A percentile compares a stretch with the other conserved stretches of the same genome.
Conservation (phyloP, 495 filamentous ascomycete species). For the Baudoinia panamericana region DNA sequence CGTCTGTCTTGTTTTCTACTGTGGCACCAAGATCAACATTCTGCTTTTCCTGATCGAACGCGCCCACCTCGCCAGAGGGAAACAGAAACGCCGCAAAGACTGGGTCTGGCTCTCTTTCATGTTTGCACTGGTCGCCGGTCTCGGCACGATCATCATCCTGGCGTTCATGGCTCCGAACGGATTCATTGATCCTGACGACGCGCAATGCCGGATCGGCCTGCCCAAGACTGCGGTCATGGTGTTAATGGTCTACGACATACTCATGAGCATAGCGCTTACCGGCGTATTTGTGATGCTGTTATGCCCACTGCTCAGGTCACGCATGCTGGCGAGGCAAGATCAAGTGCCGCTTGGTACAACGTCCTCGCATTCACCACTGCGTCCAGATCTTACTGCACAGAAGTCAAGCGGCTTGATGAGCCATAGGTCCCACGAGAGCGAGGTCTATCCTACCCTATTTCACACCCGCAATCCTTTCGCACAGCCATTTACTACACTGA, state of each 20-base stretch:
- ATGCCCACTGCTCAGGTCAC: too few species aligned
- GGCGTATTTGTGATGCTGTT: slow-evolving; percentile 25
- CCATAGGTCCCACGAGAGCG: too few species aligned
- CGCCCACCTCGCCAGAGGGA: slow-evolving; percentile 24
- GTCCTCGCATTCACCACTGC: too few species aligned
- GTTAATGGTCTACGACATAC: slow-evolving; percentile 26
- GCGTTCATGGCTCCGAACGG: slow-evolving; percentile 23
- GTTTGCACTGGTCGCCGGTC: slow-evolving; percentile 23
- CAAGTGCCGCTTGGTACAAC: too few species aligned
- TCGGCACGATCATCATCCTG: slow-evolving; percentile 26
- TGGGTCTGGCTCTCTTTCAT: slow-evolving; percentile 25
- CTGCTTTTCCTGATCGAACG: slow-evolving; percentile 32
- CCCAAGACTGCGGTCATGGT: slow-evolving; percentile 26
- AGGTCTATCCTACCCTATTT: too few species aligned
- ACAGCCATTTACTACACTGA: too few species aligned
- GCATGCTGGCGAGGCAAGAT: too few species aligned
- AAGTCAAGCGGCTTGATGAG: not conserved
- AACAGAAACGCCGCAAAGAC: slow-evolving; percentile 19
- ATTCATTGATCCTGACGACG: not conserved
- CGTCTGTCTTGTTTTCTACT: slow-evolving; percentile 29
- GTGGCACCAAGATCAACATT: slow-evolving; percentile 25
- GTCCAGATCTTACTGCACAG: not conserved
- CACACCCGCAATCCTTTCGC: too few species aligned
- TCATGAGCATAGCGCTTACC: slow-evolving; percentile 28
- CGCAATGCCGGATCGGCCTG: slow-evolving; percentile 29